A percentile compares a stretch with the other conserved stretches of the same genome.
Conservation (phyloP, 805 yeast species). For the Blastobotrys terrestris region DNA sequence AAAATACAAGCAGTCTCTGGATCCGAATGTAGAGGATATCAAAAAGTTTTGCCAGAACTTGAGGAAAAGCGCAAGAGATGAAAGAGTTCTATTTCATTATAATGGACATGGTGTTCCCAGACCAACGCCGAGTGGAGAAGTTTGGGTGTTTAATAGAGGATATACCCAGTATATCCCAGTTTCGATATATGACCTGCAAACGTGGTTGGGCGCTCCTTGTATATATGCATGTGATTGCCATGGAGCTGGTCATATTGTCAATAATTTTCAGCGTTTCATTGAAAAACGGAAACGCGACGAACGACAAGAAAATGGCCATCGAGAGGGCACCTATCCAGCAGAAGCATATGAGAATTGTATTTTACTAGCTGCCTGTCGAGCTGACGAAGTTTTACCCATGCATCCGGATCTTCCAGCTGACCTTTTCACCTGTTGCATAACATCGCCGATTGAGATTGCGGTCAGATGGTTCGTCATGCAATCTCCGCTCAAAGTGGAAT, state of each 20-base stretch:
- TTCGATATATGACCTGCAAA: slow-evolving; percentile 86
- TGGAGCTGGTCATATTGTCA: slow-evolving; percentile 88
- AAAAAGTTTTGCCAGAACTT: slow-evolving; percentile 85
- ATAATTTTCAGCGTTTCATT: slow-evolving; percentile 82
- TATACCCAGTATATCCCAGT: slow-evolving; percentile 97
- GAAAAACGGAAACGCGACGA: slow-evolving; percentile 87
- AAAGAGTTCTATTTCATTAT: slow-evolving; percentile 86
- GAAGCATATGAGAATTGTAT: slow-evolving; percentile 76
- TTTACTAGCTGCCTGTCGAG: slow-evolving; percentile 86
- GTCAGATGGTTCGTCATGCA: slow-evolving; percentile 88
- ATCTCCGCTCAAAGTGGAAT: slow-evolving; percentile 29
- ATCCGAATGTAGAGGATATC: slow-evolving; percentile 93
- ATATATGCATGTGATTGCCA: slow-evolving; percentile 92
- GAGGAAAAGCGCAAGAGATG: slow-evolving; percentile 87
- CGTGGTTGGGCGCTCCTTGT: slow-evolving; percentile 98
- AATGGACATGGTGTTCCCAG: slow-evolving; percentile 99
- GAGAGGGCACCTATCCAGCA: slow-evolving; percentile 42
- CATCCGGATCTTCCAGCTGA: slow-evolving; percentile 95
- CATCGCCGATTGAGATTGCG: slow-evolving; percentile 92
- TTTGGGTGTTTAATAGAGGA: slow-evolving; percentile 97
- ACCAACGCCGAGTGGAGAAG: slow-evolving; percentile 93
- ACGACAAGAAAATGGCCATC: slow-evolving; percentile 21
- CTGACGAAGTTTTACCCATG: slow-evolving; percentile 84
- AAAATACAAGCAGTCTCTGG: slow-evolving; percentile 82
- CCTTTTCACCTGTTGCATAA: slow-evolving; percentile 87